Percentiles rank a stretch among this genome's conserved stretches.
Evolutionary conservation across 352 stramenopile species (phyloP).

Genomic region (Paralagenidium karlingii): DNA sequence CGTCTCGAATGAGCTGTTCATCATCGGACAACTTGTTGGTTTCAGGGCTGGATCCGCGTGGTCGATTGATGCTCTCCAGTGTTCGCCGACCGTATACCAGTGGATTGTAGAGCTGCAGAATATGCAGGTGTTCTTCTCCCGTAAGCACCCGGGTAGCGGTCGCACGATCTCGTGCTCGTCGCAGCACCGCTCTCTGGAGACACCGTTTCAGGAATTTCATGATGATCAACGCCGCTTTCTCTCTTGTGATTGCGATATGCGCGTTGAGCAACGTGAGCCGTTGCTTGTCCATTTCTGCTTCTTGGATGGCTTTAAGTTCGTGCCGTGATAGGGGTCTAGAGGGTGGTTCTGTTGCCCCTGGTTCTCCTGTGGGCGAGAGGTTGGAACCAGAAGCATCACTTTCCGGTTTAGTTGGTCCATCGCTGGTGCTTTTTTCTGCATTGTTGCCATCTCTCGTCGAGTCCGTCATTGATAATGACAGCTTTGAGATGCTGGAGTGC

Average conservation of each 20-base stretch:
- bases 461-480: too few species aligned
- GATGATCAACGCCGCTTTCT: too few species aligned
- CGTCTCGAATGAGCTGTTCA: conserved; percentile 1
- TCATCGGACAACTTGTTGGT: conserved; percentile 4
- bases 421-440: too few species aligned
- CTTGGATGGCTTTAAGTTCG: background rate
- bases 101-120: conserved; percentile 59
- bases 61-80: background rate
- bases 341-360: too few species aligned
- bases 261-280: conserved; percentile 16
- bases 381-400: too few species aligned
- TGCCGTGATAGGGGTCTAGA: too few species aligned
- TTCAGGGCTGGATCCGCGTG: conserved; percentile 4
- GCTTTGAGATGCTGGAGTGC: too few species aligned
- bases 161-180: conserved; percentile 10
- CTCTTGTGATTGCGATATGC: too few species aligned
- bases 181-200: conserved; percentile 15
- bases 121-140: conserved; percentile 23
- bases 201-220: conserved; percentile 30
- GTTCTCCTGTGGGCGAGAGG: too few species aligned
- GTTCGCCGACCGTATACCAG: conserved; percentile 25
- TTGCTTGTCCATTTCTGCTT: background rate
- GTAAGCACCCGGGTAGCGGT: conserved; percentile 14
- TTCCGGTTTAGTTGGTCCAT: too few species aligned
- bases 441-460: too few species aligned